Evolutionary conservation across 2,329 filamentous ascomycete genomes (phyloP).

Genomic region (Botrytis galanthina): DNA sequence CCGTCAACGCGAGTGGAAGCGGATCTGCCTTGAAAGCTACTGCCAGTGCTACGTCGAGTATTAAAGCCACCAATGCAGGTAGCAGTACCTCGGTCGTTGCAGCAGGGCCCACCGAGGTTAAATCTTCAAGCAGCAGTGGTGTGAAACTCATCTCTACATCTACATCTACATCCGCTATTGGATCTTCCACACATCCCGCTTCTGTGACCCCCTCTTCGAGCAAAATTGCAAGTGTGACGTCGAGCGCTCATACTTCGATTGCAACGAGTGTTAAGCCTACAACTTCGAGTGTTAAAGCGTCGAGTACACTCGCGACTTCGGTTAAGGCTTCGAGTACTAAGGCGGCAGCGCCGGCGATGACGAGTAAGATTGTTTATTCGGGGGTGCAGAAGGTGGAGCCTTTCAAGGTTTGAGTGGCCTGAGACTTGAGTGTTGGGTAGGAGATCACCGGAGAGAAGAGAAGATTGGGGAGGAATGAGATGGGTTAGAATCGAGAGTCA

Average conservation of each 20-base stretch:
- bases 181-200: background rate
- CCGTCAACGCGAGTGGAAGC: background rate
- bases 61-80: background rate
- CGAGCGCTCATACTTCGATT: background rate
- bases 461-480: background rate
- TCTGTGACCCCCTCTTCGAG: background rate
- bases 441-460: fast-evolving
- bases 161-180: background rate
- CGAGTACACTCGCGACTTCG: background rate
- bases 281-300: background rate
- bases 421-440: too few relatives aligned
- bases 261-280: background rate
- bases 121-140: background rate
- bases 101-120: background rate
- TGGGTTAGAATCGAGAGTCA: background rate
- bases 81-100: background rate
- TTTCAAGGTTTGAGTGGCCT: background rate
- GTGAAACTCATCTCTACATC: background rate
- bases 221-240: background rate
- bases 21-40: background rate
- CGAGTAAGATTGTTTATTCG: constrained; percentile 10
- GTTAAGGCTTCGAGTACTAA: background rate
- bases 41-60: too few relatives aligned
- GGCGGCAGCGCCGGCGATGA: background rate
- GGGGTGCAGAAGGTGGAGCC: constrained; percentile 9